Conservation (phyloP, 1,139 yeast species). For the Hemisphaericaspora xylofermentans region DNA sequence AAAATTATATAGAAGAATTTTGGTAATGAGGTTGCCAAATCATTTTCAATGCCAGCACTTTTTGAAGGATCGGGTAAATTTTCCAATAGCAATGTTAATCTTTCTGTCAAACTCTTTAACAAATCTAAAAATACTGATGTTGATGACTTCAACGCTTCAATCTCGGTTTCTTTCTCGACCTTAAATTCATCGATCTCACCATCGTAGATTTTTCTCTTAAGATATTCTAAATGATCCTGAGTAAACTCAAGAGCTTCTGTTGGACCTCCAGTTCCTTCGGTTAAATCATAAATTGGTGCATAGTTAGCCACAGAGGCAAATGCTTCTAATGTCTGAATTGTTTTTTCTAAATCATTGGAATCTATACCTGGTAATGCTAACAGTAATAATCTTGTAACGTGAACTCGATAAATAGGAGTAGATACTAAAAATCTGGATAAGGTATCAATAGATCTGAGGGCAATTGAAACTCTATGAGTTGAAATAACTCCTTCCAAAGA, state of each 20-base stretch:
- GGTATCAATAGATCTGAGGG: constrained; percentile 66
- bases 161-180: constrained; percentile 45
- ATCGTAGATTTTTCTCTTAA: constrained; percentile 38
- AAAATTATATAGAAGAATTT: constrained; percentile 66
- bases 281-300: constrained; percentile 65
- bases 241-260: constrained; percentile 73
- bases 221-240: constrained; percentile 54
- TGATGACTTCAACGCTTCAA: constrained; percentile 68
- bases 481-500: constrained; percentile 80
- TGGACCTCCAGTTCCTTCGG: constrained; percentile 45
- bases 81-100: constrained; percentile 67
- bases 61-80: constrained; percentile 67
- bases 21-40: constrained; percentile 57
- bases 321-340: constrained; percentile 67
- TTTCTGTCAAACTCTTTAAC: constrained; percentile 54
- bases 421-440: constrained; percentile 67
- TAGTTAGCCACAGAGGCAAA: constrained; percentile 71
- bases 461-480: constrained; percentile 77
- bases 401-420: constrained; percentile 70
- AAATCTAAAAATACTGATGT: constrained; percentile 70
- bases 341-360: constrained; percentile 78
- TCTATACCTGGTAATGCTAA: constrained; percentile 82
- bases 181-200: constrained; percentile 17
- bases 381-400: constrained; percentile 69
- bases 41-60: constrained; percentile 48